Evolutionary conservation across 768 basidiomycete species (phyloP), one percentile per base, ranked within the genome.

Genomic region (Ramaria sp.): DNA sequence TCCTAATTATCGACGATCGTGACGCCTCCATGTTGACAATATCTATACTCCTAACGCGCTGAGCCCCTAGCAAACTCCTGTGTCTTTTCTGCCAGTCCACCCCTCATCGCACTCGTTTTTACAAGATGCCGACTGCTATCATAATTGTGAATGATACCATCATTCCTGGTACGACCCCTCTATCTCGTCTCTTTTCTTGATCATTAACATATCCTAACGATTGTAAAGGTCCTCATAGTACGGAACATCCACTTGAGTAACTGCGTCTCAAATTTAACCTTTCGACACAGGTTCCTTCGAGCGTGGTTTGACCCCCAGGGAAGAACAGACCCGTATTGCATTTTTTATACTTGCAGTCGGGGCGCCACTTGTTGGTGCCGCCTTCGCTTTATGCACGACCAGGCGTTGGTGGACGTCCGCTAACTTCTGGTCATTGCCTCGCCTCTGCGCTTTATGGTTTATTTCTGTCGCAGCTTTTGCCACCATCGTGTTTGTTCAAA

Each of bases 391-490:
- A 28, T 39, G 24, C 38, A 42, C 42, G 12, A 52, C 38, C 1
- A 30, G 32, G 16, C 27, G 42, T n/a, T 52, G 51, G 51, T 52
- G 51, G 51, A 9, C 18, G 8, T 22, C 22, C n/a, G 42, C 22
- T 13, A 38, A 42, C 25, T 22, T 25, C 30, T 52, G 51, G 51
- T 52, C 51, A 24, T 52, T 41, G 18, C 38, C 34, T 28, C 38
- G 24, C 24, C 38, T 52, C 38, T 52, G 51, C 22, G 37, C 51
- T 6, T 22, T 52, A 3, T 52, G 51, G 51, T 52, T 52, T 32
- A 39, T 52, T 18, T 42, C 18, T 27, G 28, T 52, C n/a, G 22
- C 51, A 6, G 51, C 51, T 7, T 52, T 52, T 41, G 51, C 51
- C 6, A 24, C 38, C 5, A 41, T 41, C 28, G 51, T 52, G 36